Evolutionary conservation across 2,329 filamentous ascomycete genomes (phyloP).

Genomic region (Parasarocladium wereldwijsianum): DNA sequence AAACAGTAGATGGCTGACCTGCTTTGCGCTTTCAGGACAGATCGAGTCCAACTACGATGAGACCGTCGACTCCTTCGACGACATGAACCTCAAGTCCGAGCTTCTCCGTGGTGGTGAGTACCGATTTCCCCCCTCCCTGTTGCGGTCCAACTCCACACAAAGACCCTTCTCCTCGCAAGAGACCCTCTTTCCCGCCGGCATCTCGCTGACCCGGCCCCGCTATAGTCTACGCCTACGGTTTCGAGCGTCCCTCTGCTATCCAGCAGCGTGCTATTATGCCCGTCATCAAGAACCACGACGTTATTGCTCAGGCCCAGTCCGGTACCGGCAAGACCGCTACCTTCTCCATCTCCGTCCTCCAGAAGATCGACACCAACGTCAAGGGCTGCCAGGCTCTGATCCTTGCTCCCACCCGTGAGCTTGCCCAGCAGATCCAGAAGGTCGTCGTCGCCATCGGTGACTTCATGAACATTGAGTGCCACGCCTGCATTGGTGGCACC

Average conservation of each 20-base stretch:
- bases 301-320: conserved; percentile 98
- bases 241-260: conserved; percentile 98
- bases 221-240: conserved; percentile 93
- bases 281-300: conserved; percentile 99
- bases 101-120: conserved; percentile 76
- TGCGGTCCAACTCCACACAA: conserved; percentile 5
- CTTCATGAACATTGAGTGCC: conserved; percentile 99
- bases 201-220: conserved; percentile 11
- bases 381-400: conserved; percentile 98
- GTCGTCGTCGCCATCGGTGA: conserved; percentile 97
- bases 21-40: conserved; percentile 49
- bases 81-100: conserved; percentile 94
- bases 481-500: conserved; percentile 98
- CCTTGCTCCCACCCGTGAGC: conserved; percentile 92
- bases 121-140: conserved; percentile 6
- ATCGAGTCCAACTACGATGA: conserved; percentile 99
- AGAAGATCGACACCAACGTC: conserved; percentile 91
- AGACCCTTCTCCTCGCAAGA: too few species aligned
- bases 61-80: conserved; percentile 97
- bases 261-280: conserved; percentile 99
- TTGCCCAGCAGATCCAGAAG: conserved; percentile 99
- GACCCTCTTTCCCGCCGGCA: too few species aligned
- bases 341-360: conserved; percentile 97
- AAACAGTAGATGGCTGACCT: conserved; percentile 10
- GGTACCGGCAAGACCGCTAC: conserved; percentile 99